A percentile compares a stretch with the other conserved stretches of the same genome.
phyloP scores from a whole-genome alignment of 495 filamentous ascomycete species.

The Extremus antarcticus region DNA sequence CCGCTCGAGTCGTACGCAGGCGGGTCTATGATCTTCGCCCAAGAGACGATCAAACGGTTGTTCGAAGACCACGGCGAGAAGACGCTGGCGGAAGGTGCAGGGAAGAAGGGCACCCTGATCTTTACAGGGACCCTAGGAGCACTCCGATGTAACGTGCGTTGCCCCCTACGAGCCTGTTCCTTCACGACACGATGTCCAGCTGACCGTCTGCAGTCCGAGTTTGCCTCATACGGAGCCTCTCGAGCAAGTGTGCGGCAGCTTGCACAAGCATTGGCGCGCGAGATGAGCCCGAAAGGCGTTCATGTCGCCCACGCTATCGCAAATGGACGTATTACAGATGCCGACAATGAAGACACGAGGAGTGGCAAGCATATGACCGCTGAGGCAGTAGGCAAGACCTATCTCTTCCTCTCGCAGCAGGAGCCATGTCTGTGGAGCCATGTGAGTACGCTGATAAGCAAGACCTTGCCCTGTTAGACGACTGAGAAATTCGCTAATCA shows the following conservation, averaged over 20 bases:
- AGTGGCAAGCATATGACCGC: conserved; percentile 37
- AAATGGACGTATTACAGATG: conserved; percentile 37
- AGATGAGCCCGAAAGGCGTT: conserved; percentile 37
- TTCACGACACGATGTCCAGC: too few relatives aligned
- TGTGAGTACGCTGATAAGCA: too few relatives aligned
- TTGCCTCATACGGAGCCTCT: conserved; percentile 37
- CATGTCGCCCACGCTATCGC: conserved; percentile 41
- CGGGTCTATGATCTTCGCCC: conserved; percentile 39
- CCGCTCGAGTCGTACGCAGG: conserved; percentile 34
- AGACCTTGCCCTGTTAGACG: too few relatives aligned
- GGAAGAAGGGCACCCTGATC: conserved; percentile 40
- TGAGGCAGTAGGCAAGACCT: conserved; percentile 38
- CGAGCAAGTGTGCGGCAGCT: conserved; percentile 34
- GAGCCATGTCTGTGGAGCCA: conserved; percentile 33
- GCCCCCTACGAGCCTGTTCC: too few relatives aligned
- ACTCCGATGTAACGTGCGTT: conserved; percentile 24
- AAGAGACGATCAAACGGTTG: conserved; percentile 33
- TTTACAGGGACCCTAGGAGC: conserved; percentile 41
- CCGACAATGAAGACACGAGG: conserved; percentile 32
- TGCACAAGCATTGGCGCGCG: conserved; percentile 37
- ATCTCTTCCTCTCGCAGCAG: conserved; percentile 24
- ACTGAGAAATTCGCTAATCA: neutral
- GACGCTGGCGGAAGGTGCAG: conserved; percentile 26
- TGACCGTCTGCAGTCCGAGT: conserved; percentile 29
- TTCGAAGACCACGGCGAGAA: conserved; percentile 36